Evolutionary conservation across 257 asterid species (phyloP), one percentile per base, ranked within the genome.

Genomic region (Primulina huaijiensis): DNA sequence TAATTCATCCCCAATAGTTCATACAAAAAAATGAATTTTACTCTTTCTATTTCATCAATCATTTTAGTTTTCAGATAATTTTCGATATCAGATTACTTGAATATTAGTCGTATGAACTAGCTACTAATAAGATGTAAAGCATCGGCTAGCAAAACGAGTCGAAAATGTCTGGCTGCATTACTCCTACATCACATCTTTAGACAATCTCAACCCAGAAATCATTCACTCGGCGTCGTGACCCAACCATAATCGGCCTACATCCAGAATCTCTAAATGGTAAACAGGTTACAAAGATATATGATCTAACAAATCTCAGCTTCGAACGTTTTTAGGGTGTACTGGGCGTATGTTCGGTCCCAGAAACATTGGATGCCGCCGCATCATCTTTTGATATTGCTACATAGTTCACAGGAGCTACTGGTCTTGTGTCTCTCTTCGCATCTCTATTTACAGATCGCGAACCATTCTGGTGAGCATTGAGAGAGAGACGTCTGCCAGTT

Each of bases 361-460:
- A 75, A 65, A 86, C 69, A 65, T 80, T 87, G 33, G 88, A 83
- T 8, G 80, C 77, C 7, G 89, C 84, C 0, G 21, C 75, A 17
- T 80, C 90, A 14, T 85, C 88, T 77, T 86, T 86, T 9, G 88
- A 62, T 63, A 86, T 80, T 62, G 92, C 88, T 11, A 84, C 92
- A 64, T 77, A 82, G 74, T 86, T 86, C 82, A 82, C 78, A 2
- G 92, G 92, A 69, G 88, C 92, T 60, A 74, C 84, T 16, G 89
- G 89, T 74, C 88, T 77, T 3, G 71, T 68, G 5, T 84, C 87
- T 65, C 83, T 77, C 78, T 73, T 84, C 68, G 80, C 89, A 10
- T 86, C 92, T 79, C 82, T 86, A 8, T 55, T 80, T 33, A 67
- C 64, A 56, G 92, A 82, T 64, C 85, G 82, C 30, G 88, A 78